Evolutionary conservation across 148 eudicot species (phyloP), one percentile per base, ranked within the genome.

Genomic region (Selenicereus undatus): DNA sequence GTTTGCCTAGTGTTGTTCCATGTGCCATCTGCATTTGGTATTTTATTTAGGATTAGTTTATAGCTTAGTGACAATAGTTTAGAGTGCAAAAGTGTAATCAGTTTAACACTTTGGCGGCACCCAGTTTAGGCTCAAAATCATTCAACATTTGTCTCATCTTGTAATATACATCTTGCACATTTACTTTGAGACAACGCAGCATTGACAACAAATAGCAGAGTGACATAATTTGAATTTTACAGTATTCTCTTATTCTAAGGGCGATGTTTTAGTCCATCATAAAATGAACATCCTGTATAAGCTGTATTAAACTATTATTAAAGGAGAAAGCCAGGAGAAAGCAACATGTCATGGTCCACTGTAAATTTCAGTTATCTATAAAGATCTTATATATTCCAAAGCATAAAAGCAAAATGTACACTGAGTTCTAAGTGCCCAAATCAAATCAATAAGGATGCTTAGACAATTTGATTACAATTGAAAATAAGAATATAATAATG

Each of bases 21-120:
- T 60, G 22, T 83, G 79, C 74, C 39, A 21, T 27, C 70, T 70
- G 24, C 77, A 74, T 72, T 80, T 39, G 14, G 36, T 22, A 17
- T 32, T 74, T 74, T 69, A 68, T 39, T 58, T 69, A 81, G 66
- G 65, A 35, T 73, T 48, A 9, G 56, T 42, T 24, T 68, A 68
- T 17, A 68, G 65, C 35, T 45, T 22, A 22, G 20, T 48, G 50
- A 9, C 13, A 36, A 81, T 36, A 20, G 17, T 81, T 66, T 74
- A 65, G 51, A 65, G 58, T 51, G 75, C 51, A 32, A 74, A 64
- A 16, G 50, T 45, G 45, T 14, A 64, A 75, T 68, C 74, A 45
- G 11, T 30, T 30, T 35, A 16, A 56, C 21, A 60, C 43, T 60
- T 16, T 2, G 39, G 56, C 4, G 20, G 17, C 60, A 54, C 17